These are phyloP conservation scores for Guillardia theta DNA, from an alignment of 78 protist species.

Conservation along the genomic window DNA sequence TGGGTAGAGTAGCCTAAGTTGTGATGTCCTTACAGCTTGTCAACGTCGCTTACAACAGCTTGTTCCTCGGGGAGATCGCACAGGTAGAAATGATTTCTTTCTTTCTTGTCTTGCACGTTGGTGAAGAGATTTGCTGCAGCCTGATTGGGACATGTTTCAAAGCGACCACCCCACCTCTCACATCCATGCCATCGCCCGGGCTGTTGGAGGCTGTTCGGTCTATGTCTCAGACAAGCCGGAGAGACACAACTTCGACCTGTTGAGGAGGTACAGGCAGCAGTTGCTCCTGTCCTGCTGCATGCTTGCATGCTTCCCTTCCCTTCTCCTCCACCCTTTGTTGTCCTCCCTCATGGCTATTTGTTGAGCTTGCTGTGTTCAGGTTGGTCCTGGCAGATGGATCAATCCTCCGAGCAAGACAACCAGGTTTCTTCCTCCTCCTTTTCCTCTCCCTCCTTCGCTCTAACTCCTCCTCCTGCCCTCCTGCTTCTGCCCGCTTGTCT, in stretches of 20 bases:
- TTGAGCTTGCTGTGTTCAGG: too few relatives aligned
- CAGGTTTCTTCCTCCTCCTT: not conserved
- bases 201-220: too few relatives aligned
- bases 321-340: too few relatives aligned
- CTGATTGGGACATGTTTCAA: constrained; percentile 51
- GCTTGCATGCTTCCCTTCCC: too few relatives aligned
- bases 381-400: constrained; percentile 40
- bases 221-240: too few relatives aligned
- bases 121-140: not conserved
- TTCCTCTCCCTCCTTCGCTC: not conserved
- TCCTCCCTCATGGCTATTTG: too few relatives aligned
- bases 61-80: constrained; percentile 35
- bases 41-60: constrained; percentile 44
- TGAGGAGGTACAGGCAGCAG: too few relatives aligned
- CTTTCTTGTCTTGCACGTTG: not conserved
- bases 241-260: too few relatives aligned
- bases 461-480: not conserved
- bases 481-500: not conserved
- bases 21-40: constrained; percentile 13
- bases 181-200: not conserved
- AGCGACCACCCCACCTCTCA: not conserved
- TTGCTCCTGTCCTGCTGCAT: too few relatives aligned
- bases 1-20: too few relatives aligned
- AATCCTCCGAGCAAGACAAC: not conserved
- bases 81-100: not conserved